Conservation (phyloP, 208 protist species). For the Leishmania braziliensis region DNA sequence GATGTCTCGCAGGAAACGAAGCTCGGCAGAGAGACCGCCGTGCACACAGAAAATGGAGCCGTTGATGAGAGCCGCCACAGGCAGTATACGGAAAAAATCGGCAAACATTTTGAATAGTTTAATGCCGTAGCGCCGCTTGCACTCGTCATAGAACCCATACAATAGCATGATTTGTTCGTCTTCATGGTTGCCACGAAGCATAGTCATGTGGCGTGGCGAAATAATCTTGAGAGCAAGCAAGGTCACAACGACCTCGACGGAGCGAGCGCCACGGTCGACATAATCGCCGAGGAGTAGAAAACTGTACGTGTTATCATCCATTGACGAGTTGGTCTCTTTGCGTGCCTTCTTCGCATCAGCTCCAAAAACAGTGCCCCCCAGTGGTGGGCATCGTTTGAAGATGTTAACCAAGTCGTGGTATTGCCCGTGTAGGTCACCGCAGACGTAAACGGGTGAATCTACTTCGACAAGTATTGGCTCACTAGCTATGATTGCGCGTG, state of each 20-base stretch:
- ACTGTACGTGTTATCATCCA: constrained; percentile 75
- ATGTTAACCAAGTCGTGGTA: constrained; percentile 98
- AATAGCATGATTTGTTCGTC: constrained; percentile 98
- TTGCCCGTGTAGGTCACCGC: constrained; percentile 99
- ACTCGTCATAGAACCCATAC: constrained; percentile 99
- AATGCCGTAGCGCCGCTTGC: constrained; percentile 96
- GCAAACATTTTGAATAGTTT: constrained; percentile 99
- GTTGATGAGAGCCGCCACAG: constrained; percentile 97
- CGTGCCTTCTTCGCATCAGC: constrained; percentile 21
- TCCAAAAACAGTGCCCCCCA: constrained; percentile 49
- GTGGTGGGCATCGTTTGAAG: constrained; percentile 84
- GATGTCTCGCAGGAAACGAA: constrained; percentile 93
- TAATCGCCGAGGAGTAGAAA: constrained; percentile 96
- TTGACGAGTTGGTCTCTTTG: background rate
- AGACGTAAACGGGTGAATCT: constrained; percentile 94
- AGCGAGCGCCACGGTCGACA: constrained; percentile 98
- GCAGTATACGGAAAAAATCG: constrained; percentile 98
- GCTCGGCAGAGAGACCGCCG: constrained; percentile 96
- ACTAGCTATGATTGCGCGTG: constrained; percentile 53
- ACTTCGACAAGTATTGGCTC: constrained; percentile 78
- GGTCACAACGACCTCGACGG: constrained; percentile 94
- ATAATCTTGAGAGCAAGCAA: constrained; percentile 97
- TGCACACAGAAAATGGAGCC: constrained; percentile 99
- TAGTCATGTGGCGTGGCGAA: constrained; percentile 97
- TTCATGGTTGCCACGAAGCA: constrained; percentile 99